phyloP scores from a whole-genome alignment of 306 rosid genomes.

The Malus sieversii region DNA sequence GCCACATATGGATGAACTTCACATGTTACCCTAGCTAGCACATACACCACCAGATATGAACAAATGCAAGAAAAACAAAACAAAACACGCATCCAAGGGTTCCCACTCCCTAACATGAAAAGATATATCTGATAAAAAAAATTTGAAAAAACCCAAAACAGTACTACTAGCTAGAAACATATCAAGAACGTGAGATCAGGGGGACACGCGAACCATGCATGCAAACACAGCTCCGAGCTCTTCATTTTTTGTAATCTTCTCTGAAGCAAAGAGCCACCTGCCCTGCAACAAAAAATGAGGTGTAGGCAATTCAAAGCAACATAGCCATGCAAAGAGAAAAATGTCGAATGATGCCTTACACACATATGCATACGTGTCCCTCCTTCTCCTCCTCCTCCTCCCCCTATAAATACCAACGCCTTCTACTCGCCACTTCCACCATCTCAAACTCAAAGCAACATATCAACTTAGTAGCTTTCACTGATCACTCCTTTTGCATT shows the following conservation, averaged over 20 bases:
- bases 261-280: conserved; percentile 11
- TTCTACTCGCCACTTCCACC: conserved; percentile 15
- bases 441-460: not conserved
- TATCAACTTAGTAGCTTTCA: not conserved
- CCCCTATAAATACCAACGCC: conserved; percentile 14
- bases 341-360: conserved; percentile 2
- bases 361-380: not conserved
- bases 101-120: not conserved
- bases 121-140: too few relatives aligned
- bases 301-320: not conserved
- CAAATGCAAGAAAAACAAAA: too few relatives aligned
- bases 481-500: not conserved
- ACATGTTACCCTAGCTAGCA: not conserved
- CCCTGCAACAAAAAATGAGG: conserved; percentile 2
- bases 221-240: not conserved
- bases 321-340: conserved; percentile 20
- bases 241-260: not conserved
- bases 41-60: not conserved
- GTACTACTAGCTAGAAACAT: too few relatives aligned
- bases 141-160: not conserved
- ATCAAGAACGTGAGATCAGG: too few relatives aligned
- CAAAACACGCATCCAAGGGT: not conserved
- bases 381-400: not conserved
- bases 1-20: not conserved
- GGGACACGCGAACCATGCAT: not conserved